Percentiles rank a stretch among this genome's conserved stretches.
phyloP scores from a whole-genome alignment of 257 asterid genomes.

The Solanum bulbocastanum region DNA sequence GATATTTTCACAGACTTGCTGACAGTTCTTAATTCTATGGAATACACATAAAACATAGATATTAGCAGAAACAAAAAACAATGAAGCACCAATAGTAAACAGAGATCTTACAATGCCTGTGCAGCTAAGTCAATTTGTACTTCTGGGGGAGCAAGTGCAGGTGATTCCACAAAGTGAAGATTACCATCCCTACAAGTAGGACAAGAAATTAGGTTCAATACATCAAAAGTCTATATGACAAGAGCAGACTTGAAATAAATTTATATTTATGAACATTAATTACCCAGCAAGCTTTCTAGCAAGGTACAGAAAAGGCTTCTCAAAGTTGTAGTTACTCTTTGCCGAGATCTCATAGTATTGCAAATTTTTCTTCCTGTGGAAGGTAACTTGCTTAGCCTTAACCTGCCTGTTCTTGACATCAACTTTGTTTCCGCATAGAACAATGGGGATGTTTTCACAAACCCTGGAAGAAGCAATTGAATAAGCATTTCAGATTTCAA shows the following conservation, averaged over 20 bases:
- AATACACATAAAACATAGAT: neutral
- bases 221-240: neutral
- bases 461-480: slow-evolving; percentile 24
- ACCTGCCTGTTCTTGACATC: slow-evolving; percentile 80
- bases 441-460: slow-evolving; percentile 64
- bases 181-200: slow-evolving; percentile 31
- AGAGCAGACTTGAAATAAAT: neutral
- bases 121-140: slow-evolving; percentile 51
- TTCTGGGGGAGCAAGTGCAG: slow-evolving; percentile 68
- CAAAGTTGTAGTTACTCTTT: slow-evolving; percentile 77
- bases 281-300: slow-evolving; percentile 80
- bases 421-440: slow-evolving; percentile 59
- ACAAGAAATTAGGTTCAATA: neutral
- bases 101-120: slow-evolving; percentile 34
- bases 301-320: slow-evolving; percentile 66
- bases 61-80: neutral
- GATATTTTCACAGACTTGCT: neutral
- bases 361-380: slow-evolving; percentile 62
- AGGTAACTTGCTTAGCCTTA: slow-evolving; percentile 70
- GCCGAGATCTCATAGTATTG: slow-evolving; percentile 74
- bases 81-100: neutral
- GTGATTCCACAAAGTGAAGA: slow-evolving; percentile 63
- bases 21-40: neutral
- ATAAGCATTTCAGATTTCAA: neutral
- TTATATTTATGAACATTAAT: neutral